Base-by-base conservation (phyloP, 2,329 filamentous ascomycete genomes). In the Apiospora arundinis region DNA sequence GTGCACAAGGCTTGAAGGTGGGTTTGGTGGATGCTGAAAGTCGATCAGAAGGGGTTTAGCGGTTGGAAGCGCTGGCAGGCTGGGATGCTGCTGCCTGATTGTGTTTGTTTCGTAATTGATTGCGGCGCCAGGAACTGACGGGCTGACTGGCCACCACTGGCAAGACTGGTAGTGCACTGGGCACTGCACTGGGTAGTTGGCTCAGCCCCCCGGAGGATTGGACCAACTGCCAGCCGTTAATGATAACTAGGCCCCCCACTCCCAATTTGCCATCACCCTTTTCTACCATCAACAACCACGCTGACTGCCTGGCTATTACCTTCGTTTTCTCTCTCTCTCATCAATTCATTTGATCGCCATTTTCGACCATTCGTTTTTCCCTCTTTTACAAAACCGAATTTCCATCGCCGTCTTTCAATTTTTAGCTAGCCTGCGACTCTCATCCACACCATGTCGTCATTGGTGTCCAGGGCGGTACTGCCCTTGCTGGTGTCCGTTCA, bases 41-140 rank as follows among this genome's bases (percentile, higher is more conserved):
- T 42, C 40, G 12, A 8, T 42, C 40, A 42, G 40, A 42, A 42
- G 40, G 40, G 40, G 40, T 14, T 42, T 42, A 42, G 40, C 40
- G 40, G 40, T 40, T 42, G 40, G 40, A 11, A 32, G 32, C 6
- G 32, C 32, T 32, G 32, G 40, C 4, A 9, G 16, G 56, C 56
- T 32, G 32, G 40, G 40, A 9, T 45, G 56, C 56, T 63, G 56
- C 32, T 63, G 56, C 56, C 56, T 63, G 56, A 40, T 40, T 16
- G 18, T 48, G 23, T 56, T n/a, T 40, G 32, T 63, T 63, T 63
- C 56, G 56, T 63, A 63, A 40, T 63, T 63, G 56, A 63, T 63
- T 63, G 52, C 52, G 21, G 18, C 16, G 52, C 52, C 52, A 32
- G 49, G 3, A 56, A 46, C 14, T 16, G 44, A 16, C 52, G 14